phyloP scores from a whole-genome alignment of 208 protist species.

The Acanthamoeba lenticulata region DNA sequence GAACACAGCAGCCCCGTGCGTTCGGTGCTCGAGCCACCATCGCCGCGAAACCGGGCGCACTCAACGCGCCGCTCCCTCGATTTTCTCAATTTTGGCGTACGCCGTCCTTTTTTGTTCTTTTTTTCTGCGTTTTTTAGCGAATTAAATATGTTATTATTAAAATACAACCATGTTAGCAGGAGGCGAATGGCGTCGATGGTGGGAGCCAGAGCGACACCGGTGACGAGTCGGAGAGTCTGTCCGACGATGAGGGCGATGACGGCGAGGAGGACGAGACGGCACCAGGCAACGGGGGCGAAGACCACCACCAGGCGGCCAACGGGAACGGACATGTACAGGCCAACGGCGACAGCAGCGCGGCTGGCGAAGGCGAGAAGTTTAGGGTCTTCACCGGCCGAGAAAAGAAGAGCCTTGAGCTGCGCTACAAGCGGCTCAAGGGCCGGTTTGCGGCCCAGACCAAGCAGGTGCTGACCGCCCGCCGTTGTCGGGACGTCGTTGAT shows the following conservation, averaged over 20 bases:
- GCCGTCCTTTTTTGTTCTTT: not conserved
- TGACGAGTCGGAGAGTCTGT: not conserved
- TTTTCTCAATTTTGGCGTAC: constrained; percentile 30
- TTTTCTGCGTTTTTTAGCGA: too few relatives aligned
- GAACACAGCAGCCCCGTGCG: not conserved
- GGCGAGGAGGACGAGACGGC: not conserved
- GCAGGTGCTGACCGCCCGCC: not conserved
- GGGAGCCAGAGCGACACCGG: not conserved
- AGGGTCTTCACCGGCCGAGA: not conserved
- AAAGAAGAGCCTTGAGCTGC: not conserved
- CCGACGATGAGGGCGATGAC: not conserved
- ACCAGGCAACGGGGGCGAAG: not conserved
- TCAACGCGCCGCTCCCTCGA: not conserved
- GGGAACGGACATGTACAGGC: not conserved
- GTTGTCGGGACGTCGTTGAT: not conserved
- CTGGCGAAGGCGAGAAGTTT: not conserved
- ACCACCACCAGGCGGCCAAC: too few relatives aligned
- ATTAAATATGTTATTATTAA: not conserved
- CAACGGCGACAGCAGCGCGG: not conserved
- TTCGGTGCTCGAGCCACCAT: not conserved
- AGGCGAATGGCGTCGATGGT: not conserved
- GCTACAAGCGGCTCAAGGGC: constrained; percentile 21
- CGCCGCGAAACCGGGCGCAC: not conserved
- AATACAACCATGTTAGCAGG: not conserved
- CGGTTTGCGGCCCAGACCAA: not conserved